A percentile compares a stretch with the other conserved stretches of the same genome.
Conservation (phyloP, 2,329 filamentous ascomycete species). For the Fusarium sp. region DNA sequence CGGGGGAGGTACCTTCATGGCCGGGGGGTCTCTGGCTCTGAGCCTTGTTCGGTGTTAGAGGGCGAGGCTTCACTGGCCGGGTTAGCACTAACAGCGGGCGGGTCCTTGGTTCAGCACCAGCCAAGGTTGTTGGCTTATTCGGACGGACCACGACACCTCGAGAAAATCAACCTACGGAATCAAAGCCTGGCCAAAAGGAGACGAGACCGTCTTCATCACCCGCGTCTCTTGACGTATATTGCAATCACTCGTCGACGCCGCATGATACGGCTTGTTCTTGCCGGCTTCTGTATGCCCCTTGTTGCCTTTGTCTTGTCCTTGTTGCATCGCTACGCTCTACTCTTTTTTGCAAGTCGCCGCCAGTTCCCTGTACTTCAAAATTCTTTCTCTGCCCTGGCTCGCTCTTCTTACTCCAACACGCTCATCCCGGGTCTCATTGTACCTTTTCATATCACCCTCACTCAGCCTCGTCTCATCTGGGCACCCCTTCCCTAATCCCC, state of each 20-base stretch:
- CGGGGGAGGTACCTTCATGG: constrained; percentile 42
- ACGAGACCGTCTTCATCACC: constrained; percentile 42
- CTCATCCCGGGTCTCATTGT: constrained; percentile 38
- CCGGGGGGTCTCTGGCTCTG: neutral
- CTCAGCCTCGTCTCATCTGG: constrained; percentile 30
- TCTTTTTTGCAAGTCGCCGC: constrained; percentile 37
- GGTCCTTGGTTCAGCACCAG: constrained; percentile 12
- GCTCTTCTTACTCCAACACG: constrained; percentile 47
- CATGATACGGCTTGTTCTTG: constrained; percentile 1
- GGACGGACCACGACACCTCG: constrained; percentile 55
- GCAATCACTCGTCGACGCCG: constrained; percentile 15
- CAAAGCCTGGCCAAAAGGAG: constrained; percentile 51
- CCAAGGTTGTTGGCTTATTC: constrained; percentile 49
- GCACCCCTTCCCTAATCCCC: constrained; percentile 11
- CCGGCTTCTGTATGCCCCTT: neutral
- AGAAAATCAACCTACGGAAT: constrained; percentile 51
- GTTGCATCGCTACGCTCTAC: constrained; percentile 20
- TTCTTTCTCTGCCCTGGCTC: constrained; percentile 47
- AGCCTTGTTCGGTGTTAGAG: constrained; percentile 18
- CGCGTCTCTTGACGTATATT: constrained; percentile 31
- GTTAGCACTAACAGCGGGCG: constrained; percentile 38
- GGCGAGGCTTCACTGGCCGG: constrained; percentile 33
- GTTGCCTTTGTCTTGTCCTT: constrained; percentile 23
- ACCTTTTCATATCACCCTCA: constrained; percentile 36
- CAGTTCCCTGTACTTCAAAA: constrained; percentile 47